These are phyloP conservation scores for Cnidoscolus chayamansa DNA, from an alignment of 441 rosid genomes.

Conservation along the genomic window DNA sequence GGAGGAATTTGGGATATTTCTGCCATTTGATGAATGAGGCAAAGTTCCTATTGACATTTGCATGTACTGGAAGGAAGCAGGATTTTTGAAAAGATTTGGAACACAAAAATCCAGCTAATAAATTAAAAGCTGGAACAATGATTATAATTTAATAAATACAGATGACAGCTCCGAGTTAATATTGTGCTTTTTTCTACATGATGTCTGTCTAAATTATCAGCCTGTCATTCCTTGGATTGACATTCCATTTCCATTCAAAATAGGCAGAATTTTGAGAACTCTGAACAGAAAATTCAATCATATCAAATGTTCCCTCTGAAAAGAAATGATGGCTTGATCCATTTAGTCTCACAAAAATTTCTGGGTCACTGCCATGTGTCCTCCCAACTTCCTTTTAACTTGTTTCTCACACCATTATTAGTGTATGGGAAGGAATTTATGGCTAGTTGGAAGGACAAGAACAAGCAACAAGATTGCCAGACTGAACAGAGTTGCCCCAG, in stretches of 20 bases:
- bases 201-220: slow-evolving; percentile 18
- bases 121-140: neutral
- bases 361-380: slow-evolving; percentile 19
- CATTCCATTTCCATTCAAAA: slow-evolving; percentile 21
- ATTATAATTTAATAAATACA: slow-evolving; percentile 14
- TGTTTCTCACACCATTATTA: neutral
- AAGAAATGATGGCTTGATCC: slow-evolving; percentile 7
- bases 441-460: slow-evolving; percentile 16
- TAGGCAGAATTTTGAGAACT: slow-evolving; percentile 9
- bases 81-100: slow-evolving; percentile 6
- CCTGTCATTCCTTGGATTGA: slow-evolving; percentile 24
- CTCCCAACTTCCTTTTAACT: neutral
- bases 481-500: slow-evolving; percentile 8
- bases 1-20: neutral
- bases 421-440: slow-evolving; percentile 1
- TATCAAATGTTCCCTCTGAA: slow-evolving; percentile 22
- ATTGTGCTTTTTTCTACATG: slow-evolving; percentile 13
- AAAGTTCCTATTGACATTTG: too few relatives aligned
- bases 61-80: neutral
- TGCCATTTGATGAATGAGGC: too few relatives aligned
- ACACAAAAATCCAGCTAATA: slow-evolving; percentile 6
- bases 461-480: slow-evolving; percentile 20
- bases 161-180: slow-evolving; percentile 22
- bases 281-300: slow-evolving; percentile 18
- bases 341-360: neutral